These are phyloP conservation scores for Trichoderma sp. DNA, from an alignment of 2,329 filamentous ascomycete genomes.

Conservation along the genomic window DNA sequence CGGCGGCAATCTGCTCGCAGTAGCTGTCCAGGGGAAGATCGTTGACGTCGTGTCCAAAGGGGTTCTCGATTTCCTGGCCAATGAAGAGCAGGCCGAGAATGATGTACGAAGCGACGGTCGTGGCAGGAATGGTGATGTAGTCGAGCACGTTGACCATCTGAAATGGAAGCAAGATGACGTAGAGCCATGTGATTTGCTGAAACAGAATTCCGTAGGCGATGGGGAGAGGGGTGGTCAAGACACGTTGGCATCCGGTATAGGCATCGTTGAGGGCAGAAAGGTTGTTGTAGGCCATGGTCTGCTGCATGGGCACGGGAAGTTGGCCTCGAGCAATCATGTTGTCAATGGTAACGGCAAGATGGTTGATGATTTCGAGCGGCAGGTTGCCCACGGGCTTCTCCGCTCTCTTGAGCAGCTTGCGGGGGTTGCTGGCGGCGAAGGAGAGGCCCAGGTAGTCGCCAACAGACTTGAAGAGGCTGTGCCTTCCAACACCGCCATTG, in stretches of 20 bases:
- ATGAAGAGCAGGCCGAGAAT: constrained; percentile 76
- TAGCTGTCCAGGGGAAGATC: constrained; percentile 76
- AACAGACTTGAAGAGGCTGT: constrained; percentile 60
- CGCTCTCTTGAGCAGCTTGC: constrained; percentile 73
- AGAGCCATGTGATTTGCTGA: constrained; percentile 81
- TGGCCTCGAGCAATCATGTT: constrained; percentile 58
- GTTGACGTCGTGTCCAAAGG: constrained; percentile 82
- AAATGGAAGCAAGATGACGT: constrained; percentile 79
- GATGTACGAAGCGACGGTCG: constrained; percentile 73
- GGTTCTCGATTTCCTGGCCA: constrained; percentile 81
- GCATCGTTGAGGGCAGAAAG: constrained; percentile 70
- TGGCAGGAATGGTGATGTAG: constrained; percentile 79
- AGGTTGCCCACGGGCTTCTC: constrained; percentile 75
- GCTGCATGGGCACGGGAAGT: constrained; percentile 58
- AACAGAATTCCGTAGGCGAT: constrained; percentile 84
- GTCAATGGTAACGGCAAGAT: constrained; percentile 69
- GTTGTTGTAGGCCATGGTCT: constrained; percentile 61
- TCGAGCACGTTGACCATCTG: constrained; percentile 66
- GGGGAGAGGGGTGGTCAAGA: constrained; percentile 79
- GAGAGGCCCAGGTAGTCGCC: constrained; percentile 76
- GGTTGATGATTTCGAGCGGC: constrained; percentile 78
- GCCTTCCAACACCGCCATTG: constrained; percentile 40
- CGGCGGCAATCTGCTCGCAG: constrained; percentile 72
- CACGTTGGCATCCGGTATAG: constrained; percentile 71
- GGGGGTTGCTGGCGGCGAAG: constrained; percentile 76